Conservation (phyloP, 129 eudicot species). For the Flaveria bidentis region DNA sequence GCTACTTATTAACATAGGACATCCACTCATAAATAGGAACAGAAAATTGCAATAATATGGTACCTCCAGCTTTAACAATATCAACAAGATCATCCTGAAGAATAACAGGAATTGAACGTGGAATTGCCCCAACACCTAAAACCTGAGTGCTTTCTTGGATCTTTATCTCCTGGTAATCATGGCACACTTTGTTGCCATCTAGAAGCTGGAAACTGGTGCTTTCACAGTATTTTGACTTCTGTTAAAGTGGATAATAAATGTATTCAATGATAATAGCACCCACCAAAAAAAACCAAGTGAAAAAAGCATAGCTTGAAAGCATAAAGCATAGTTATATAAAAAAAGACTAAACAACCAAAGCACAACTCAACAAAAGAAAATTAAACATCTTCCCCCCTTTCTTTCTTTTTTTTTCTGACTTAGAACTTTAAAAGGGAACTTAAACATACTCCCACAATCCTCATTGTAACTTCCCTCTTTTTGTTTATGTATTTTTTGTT, state of each 20-base stretch:
- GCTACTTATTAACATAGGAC: conserved; percentile 13
- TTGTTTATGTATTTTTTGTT: conserved; percentile 19
- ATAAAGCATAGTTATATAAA: conserved; percentile 1
- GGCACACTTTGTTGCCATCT: conserved; percentile 66
- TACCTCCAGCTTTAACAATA: conserved; percentile 97
- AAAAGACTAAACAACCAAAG: neutral
- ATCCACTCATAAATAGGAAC: neutral
- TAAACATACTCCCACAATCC: neutral
- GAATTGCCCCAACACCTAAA: conserved; percentile 92
- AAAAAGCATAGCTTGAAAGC: conserved; percentile 7
- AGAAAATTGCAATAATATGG: neutral
- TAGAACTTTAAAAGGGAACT: neutral
- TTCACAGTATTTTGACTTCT: conserved; percentile 58
- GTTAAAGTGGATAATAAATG: conserved; percentile 27
- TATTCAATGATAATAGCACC: neutral
- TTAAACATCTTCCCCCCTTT: neutral
- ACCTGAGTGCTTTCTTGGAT: conserved; percentile 95
- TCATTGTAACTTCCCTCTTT: conserved; percentile 11
- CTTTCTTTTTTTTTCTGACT: neutral
- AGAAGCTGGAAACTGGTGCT: conserved; percentile 78
- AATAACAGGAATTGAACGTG: conserved; percentile 90
- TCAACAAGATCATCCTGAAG: conserved; percentile 96
- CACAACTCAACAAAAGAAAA: neutral
- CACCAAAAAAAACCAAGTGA: neutral
- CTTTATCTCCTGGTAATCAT: conserved; percentile 97